Conservation (phyloP, 139 green algal genomes). For the Auxenochlorella pyrenoidosa region DNA sequence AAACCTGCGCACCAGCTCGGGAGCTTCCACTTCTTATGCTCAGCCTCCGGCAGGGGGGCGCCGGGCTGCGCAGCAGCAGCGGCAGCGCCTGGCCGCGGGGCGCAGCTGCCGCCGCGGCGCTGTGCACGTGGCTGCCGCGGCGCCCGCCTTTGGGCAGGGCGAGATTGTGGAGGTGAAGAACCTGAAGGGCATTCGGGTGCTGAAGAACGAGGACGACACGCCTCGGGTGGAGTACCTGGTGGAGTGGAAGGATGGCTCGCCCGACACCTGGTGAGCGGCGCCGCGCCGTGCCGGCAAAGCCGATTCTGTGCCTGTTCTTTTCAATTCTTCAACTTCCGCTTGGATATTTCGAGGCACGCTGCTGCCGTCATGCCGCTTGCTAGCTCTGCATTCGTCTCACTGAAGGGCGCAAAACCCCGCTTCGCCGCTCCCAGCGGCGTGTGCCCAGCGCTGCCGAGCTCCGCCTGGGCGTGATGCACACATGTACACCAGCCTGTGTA, state of each 20-base stretch:
- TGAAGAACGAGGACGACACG: constrained; percentile 50
- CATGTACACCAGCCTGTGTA: too few relatives aligned
- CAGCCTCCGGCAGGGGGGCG: neutral
- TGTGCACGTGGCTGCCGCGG: neutral
- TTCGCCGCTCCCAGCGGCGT: too few relatives aligned
- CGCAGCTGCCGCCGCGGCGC: neutral
- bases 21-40: constrained; percentile 17
- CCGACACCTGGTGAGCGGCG: constrained; percentile 57
- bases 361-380: too few relatives aligned
- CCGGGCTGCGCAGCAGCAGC: neutral
- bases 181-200: constrained; percentile 66
- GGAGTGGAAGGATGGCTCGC: constrained; percentile 73
- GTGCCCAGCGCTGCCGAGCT: too few relatives aligned
- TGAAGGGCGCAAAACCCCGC: too few relatives aligned
- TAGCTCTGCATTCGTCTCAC: too few relatives aligned
- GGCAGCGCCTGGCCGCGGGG: neutral
- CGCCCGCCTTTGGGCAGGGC: constrained; percentile 8
- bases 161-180: constrained; percentile 71
- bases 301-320: too few relatives aligned
- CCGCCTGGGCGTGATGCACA: too few relatives aligned
- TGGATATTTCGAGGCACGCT: neutral
- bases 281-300: neutral
- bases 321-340: too few relatives aligned
- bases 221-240: constrained; percentile 80
- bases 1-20: constrained; percentile 23